Evolutionary conservation across 805 yeast species (phyloP).

Genomic region (Ogataea methanolica): DNA sequence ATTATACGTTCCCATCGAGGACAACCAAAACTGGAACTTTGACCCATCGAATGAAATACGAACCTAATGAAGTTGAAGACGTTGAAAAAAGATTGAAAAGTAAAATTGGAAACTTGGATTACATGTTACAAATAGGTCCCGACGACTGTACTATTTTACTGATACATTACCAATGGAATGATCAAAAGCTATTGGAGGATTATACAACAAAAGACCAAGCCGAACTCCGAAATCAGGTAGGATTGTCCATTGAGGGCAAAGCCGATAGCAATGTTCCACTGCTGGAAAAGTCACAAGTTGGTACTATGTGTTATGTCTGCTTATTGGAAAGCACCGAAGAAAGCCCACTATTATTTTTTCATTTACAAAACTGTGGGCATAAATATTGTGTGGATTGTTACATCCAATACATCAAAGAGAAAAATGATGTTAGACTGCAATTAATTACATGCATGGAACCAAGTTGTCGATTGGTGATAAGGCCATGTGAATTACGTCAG

Average conservation of each 20-base stretch:
- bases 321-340: slow-evolving; percentile 46
- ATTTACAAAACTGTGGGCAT: slow-evolving; percentile 61
- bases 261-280: background rate
- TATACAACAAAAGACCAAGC: slow-evolving; percentile 39
- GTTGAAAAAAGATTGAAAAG: slow-evolving; percentile 23
- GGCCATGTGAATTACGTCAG: slow-evolving; percentile 35
- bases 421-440: slow-evolving; percentile 35
- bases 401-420: slow-evolving; percentile 48
- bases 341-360: slow-evolving; percentile 35
- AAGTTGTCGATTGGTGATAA: slow-evolving; percentile 41
- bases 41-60: slow-evolving; percentile 28
- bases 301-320: slow-evolving; percentile 63
- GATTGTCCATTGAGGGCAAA: slow-evolving; percentile 35
- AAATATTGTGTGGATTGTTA: slow-evolving; percentile 69
- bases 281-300: slow-evolving; percentile 17
- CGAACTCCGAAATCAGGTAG: slow-evolving; percentile 18
- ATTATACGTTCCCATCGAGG: slow-evolving; percentile 16
- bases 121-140: slow-evolving; percentile 33
- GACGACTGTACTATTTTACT: slow-evolving; percentile 41
- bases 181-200: slow-evolving; percentile 50
- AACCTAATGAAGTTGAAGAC: slow-evolving; percentile 26
- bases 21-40: slow-evolving; percentile 16
- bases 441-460: slow-evolving; percentile 66
- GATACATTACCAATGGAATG: slow-evolving; percentile 53
- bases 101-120: slow-evolving; percentile 31